phyloP scores from a whole-genome alignment of 179 eudicot genomes.

The Silene vulgaris region DNA sequence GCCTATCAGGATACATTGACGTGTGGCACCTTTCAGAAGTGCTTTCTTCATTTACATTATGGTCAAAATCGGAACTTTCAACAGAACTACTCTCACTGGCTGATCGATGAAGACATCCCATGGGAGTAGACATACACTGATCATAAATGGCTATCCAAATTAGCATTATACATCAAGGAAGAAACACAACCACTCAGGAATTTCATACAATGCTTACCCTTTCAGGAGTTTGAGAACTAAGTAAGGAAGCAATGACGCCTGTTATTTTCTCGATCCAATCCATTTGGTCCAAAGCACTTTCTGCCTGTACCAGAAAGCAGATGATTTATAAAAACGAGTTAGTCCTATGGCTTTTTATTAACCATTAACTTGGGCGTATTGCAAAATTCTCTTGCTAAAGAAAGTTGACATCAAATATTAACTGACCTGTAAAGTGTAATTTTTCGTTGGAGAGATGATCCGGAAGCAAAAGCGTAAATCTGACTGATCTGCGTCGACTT shows the following conservation, averaged over 20 bases:
- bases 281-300: slow-evolving; percentile 97
- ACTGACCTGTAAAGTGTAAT: slow-evolving; percentile 88
- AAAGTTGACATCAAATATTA: slow-evolving; percentile 6
- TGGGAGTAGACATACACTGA: slow-evolving; percentile 72
- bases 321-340: slow-evolving; percentile 7
- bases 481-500: slow-evolving; percentile 96
- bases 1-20: slow-evolving; percentile 57
- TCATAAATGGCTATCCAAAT: slow-evolving; percentile 19
- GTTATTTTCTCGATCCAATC: slow-evolving; percentile 99
- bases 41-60: slow-evolving; percentile 59
- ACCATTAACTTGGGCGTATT: neutral
- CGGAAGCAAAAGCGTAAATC: slow-evolving; percentile 97
- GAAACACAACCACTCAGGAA: slow-evolving; percentile 13
- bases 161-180: slow-evolving; percentile 13
- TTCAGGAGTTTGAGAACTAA: slow-evolving; percentile 95
- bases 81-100: slow-evolving; percentile 97
- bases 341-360: neutral
- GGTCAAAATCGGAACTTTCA: slow-evolving; percentile 91
- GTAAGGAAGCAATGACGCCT: slow-evolving; percentile 90
- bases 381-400: neutral
- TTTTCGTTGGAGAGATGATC: slow-evolving; percentile 93
- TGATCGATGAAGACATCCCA: slow-evolving; percentile 87
- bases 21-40: slow-evolving; percentile 56
- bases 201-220: slow-evolving; percentile 49
- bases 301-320: slow-evolving; percentile 61